These are phyloP conservation scores for Diophrys sp. DNA, from an alignment of 73 alveolate species.

Conservation along the genomic window DNA sequence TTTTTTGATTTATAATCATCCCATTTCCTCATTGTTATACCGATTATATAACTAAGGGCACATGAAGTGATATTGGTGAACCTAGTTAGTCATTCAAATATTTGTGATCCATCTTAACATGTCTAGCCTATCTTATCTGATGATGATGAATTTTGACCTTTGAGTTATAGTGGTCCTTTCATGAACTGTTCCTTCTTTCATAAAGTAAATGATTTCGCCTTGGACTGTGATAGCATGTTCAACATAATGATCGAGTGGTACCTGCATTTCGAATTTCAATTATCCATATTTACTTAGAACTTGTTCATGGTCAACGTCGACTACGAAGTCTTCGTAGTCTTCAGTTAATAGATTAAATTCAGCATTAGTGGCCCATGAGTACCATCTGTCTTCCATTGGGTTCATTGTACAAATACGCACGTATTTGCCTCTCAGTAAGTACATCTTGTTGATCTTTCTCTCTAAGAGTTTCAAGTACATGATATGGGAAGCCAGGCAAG, in stretches of 20 bases:
- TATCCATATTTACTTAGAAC: conserved; percentile 69
- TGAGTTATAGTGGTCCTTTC: too few species aligned
- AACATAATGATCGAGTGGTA: conserved; percentile 77
- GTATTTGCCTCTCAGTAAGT: conserved; percentile 79
- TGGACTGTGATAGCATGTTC: conserved; percentile 80
- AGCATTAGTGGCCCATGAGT: conserved; percentile 81
- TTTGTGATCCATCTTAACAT: too few species aligned
- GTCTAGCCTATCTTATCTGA: too few species aligned
- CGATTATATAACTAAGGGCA: too few species aligned
- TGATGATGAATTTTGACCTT: too few species aligned
- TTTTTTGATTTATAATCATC: too few species aligned
- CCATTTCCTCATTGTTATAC: too few species aligned
- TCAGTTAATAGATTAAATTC: conserved; percentile 77
- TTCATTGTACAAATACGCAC: conserved; percentile 66
- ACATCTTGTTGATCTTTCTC: conserved; percentile 72
- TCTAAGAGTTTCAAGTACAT: conserved; percentile 77
- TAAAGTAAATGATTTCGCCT: conserved; percentile 80
- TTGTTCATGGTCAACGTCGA: conserved; percentile 74
- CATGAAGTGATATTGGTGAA: too few species aligned
- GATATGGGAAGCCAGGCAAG: conserved; percentile 79
- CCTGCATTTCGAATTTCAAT: conserved; percentile 78
- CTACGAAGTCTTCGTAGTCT: conserved; percentile 68
- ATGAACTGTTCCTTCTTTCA: conserved; percentile 65
- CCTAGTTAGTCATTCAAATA: too few species aligned
- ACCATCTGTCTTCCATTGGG: conserved; percentile 71